Conservation (phyloP, 176 grass and related monocot species). For the sorghum (Sorghum bicolor) region DNA sequence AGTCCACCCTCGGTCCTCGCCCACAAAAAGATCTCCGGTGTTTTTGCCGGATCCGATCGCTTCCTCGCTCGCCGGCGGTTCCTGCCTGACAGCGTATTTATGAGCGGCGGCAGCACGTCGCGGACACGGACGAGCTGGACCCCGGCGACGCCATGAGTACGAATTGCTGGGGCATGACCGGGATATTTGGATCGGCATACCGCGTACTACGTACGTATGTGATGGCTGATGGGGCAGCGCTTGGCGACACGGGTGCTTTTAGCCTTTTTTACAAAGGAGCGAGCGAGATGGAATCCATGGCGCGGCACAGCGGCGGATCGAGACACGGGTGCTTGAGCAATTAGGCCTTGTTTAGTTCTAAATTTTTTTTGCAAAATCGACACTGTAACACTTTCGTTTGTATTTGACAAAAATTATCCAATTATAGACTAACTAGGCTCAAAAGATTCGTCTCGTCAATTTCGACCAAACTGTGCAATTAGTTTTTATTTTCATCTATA, state of each 20-base stretch:
- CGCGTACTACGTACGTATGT: too few relatives aligned
- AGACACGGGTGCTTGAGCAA: not conserved
- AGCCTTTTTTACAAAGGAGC: not conserved
- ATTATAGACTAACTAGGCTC: too few relatives aligned
- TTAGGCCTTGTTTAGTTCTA: too few relatives aligned
- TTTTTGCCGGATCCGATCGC: not conserved
- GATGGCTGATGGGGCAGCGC: not conserved
- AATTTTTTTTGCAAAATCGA: too few relatives aligned
- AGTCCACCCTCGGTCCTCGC: too few relatives aligned
- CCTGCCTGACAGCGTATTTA: not conserved
- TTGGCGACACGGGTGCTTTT: not conserved
- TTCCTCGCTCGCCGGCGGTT: not conserved
- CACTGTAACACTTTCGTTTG: too few relatives aligned
- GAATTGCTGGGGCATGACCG: not conserved
- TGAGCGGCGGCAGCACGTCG: not conserved
- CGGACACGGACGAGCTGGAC: constrained; percentile 7
- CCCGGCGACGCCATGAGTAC: not conserved
- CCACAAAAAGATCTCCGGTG: not conserved
- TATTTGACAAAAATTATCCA: too few relatives aligned
- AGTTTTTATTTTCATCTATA: too few relatives aligned
- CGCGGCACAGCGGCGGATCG: too few relatives aligned
- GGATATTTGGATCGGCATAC: not conserved
- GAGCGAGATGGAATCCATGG: not conserved
- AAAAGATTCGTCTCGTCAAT: too few relatives aligned
- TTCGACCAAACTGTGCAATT: too few relatives aligned